Evolutionary conservation across 2,329 filamentous ascomycete species (phyloP), one percentile per base, ranked within the genome.

Genomic region (Pleoardoris graminearum): DNA sequence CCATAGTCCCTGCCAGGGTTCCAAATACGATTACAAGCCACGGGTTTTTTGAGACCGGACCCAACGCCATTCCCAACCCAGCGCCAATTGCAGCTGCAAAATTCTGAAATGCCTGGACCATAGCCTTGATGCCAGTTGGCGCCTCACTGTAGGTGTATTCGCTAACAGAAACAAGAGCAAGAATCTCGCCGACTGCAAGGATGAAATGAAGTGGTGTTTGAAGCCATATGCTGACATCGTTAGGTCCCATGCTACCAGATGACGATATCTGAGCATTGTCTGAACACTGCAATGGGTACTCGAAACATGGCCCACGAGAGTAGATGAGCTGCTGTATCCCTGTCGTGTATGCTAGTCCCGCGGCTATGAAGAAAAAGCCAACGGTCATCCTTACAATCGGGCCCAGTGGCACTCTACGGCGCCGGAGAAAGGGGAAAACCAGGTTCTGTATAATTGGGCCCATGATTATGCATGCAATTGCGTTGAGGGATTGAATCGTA

Each of bases 141-240:
- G 76, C 71, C 27, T 75, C 60, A 36, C 58, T 63, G 53, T 76
- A 79, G 0, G 71, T 65, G 50, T 74, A 77, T 53, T 78, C 75
- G 21, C 63, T 69, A 2, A 66, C 63, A 0, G 76, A 75, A 5
- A 72, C 66, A 25, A 73, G 61, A 1, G 68, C 71, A 8, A 79
- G 65, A 27, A 77, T 73, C 60, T 78, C 76, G 0, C 67, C 72
- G 3, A 75, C 42, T 0, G 71, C 72, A 0, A 74, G 58, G 1
- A 67, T 42, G 14, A 76, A 58, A 48, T 75, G 75, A 0, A 70
- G 55, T 0, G 75, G 75, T 2, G 67, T 43, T 48, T 78, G 75
- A 1, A 71, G 35, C 62, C 68, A 75, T 3, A 77, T 65, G 14
- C 52, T 67, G 12, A 77, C 57, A 1, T 67, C 32, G 33, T 77